phyloP scores from a whole-genome alignment of 2,329 filamentous ascomycete species.

The Pseudopithomyces chartarum region DNA sequence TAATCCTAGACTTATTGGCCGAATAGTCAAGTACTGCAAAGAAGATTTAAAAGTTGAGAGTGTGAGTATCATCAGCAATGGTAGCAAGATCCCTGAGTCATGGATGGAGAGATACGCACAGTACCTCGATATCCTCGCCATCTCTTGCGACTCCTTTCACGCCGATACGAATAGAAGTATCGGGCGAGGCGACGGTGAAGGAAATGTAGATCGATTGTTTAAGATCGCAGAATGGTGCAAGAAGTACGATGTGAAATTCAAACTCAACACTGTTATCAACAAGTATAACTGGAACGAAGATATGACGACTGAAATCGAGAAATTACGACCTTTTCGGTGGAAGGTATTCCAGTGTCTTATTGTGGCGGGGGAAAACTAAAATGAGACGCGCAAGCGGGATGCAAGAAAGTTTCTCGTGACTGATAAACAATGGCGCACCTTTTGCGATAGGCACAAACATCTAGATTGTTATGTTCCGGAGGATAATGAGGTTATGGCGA shows the following conservation, averaged over 20 bases:
- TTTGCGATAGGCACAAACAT: constrained; percentile 48
- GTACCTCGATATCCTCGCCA: constrained; percentile 60
- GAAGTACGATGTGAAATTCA: constrained; percentile 58
- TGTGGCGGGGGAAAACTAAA: constrained; percentile 60
- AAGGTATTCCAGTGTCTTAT: constrained; percentile 62
- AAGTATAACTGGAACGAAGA: constrained; percentile 56
- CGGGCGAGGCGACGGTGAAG: constrained; percentile 44
- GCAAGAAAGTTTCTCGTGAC: constrained; percentile 53
- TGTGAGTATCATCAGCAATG: constrained; percentile 61
- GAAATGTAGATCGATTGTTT: constrained; percentile 52
- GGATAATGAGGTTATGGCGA: constrained; percentile 55
- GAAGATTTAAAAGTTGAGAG: constrained; percentile 55
- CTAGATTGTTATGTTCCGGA: constrained; percentile 55
- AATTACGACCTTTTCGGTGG: constrained; percentile 58
- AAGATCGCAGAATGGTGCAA: constrained; percentile 53
- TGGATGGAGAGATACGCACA: constrained; percentile 45
- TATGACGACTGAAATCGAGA: constrained; percentile 38
- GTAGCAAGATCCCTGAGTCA: constrained; percentile 53
- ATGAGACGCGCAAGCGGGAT: constrained; percentile 31
- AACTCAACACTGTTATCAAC: constrained; percentile 62
- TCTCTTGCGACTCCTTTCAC: constrained; percentile 62
- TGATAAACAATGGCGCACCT: constrained; percentile 53
- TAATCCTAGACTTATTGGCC: constrained; percentile 51
- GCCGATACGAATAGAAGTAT: constrained; percentile 57
- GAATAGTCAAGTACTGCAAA: constrained; percentile 56